phyloP scores from a whole-genome alignment of 768 basidiomycete genomes.

The Tylopilus sp. region DNA sequence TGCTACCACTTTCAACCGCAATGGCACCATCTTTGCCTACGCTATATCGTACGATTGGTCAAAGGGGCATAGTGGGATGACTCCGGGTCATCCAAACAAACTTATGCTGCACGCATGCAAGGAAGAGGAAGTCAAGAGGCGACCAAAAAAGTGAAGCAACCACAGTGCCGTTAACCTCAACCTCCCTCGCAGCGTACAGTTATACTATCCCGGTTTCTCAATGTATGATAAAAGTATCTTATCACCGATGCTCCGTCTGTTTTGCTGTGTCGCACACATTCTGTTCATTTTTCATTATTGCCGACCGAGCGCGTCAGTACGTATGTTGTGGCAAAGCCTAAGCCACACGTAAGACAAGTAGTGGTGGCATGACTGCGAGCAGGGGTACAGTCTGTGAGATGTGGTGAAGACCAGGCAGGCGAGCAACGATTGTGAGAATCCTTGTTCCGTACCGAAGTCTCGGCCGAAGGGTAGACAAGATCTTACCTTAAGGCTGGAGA shows the following conservation, averaged over 20 bases:
- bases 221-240: slow-evolving; percentile 18
- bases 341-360: no score
- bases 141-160: slow-evolving; percentile 33
- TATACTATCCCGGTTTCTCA: not conserved
- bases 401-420: no score
- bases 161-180: not conserved
- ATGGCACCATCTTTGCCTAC: slow-evolving; percentile 87
- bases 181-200: not conserved
- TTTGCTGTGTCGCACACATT: not conserved
- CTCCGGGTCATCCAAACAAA: slow-evolving; percentile 66
- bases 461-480: no score
- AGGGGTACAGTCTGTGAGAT: no score
- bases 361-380: no score
- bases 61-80: slow-evolving; percentile 86
- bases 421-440: no score
- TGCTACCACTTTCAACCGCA: slow-evolving; percentile 81
- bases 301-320: not conserved
- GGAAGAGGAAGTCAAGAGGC: slow-evolving; percentile 82
- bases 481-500: no score
- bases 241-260: not conserved
- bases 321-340: not conserved
- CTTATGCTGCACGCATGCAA: slow-evolving; percentile 82
- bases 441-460: no score
- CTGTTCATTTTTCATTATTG: not conserved
- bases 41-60: slow-evolving; percentile 94